phyloP scores from a whole-genome alignment of 805 yeast genomes.

The Suhomyces sp. region DNA sequence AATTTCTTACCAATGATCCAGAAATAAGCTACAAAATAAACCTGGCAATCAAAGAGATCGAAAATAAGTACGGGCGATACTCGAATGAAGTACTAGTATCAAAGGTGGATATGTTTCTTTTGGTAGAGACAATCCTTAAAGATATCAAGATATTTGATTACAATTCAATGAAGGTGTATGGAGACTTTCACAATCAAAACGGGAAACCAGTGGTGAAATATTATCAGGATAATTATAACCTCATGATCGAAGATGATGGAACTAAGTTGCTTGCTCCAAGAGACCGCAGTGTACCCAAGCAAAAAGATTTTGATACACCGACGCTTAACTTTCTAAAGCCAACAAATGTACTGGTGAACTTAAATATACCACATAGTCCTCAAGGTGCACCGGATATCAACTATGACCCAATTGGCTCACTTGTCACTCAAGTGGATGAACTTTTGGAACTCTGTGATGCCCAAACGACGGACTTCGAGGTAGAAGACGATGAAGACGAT shows the following conservation, averaged over 20 bases:
- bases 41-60: constrained; percentile 8
- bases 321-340: background rate
- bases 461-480: constrained; percentile 1
- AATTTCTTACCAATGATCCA: constrained; percentile 8
- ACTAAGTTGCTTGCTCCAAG: no score
- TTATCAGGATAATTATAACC: constrained; percentile 13
- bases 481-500: constrained; percentile 14
- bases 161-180: constrained; percentile 14
- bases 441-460: background rate
- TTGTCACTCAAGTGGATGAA: constrained; percentile 1
- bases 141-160: constrained; percentile 20
- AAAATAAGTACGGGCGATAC: constrained; percentile 6
- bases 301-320: no score
- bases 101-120: constrained; percentile 13
- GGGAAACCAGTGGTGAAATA: background rate
- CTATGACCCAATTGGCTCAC: background rate
- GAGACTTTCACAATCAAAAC: constrained; percentile 11
- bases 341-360: no score
- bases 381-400: background rate
- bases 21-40: constrained; percentile 5
- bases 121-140: constrained; percentile 14
- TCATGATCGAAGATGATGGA: constrained; percentile 8
- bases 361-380: no score
- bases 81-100: constrained; percentile 9
- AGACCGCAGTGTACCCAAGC: no score